A percentile compares a stretch with the other conserved stretches of the same genome.
Evolutionary conservation across 2,329 filamentous ascomycete genomes (phyloP).

Genomic region (Aurifilum marmelostoma): DNA sequence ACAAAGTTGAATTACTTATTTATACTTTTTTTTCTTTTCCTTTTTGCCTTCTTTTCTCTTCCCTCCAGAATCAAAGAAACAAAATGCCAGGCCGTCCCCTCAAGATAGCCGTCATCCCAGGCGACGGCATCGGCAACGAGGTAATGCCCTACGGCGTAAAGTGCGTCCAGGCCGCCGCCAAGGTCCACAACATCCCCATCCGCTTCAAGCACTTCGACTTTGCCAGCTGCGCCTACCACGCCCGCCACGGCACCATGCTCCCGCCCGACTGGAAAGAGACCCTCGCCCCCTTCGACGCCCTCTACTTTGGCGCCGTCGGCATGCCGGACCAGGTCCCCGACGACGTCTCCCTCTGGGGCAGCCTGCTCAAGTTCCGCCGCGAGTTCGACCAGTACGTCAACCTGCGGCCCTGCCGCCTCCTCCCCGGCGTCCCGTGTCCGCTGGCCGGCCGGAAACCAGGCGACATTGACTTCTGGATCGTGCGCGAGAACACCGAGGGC

Average conservation of each 20-base stretch:
- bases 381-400: conserved; percentile 72
- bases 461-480: conserved; percentile 67
- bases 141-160: conserved; percentile 66
- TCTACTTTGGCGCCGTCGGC: conserved; percentile 70
- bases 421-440: conserved; percentile 63
- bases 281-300: conserved; percentile 64
- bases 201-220: conserved; percentile 67
- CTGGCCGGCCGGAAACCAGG: conserved; percentile 56
- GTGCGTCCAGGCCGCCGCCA: conserved; percentile 57
- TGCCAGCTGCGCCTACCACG: conserved; percentile 65
- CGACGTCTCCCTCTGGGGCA: conserved; percentile 68
- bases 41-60: too few relatives aligned
- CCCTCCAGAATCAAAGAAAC: too few relatives aligned
- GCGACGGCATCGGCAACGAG: conserved; percentile 71
- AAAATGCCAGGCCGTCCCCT: conserved; percentile 16
- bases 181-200: conserved; percentile 55
- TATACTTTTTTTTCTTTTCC: too few relatives aligned
- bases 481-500: conserved; percentile 67
- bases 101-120: conserved; percentile 65
- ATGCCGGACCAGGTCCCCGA: conserved; percentile 60
- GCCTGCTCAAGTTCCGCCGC: conserved; percentile 68
- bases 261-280: conserved; percentile 52
- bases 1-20: too few relatives aligned
- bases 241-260: conserved; percentile 47
- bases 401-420: conserved; percentile 64